Evolutionary conservation across 176 grass and related monocot species (phyloP), one percentile per base, ranked within the genome.

Genomic region (Aegilops speltoides): DNA sequence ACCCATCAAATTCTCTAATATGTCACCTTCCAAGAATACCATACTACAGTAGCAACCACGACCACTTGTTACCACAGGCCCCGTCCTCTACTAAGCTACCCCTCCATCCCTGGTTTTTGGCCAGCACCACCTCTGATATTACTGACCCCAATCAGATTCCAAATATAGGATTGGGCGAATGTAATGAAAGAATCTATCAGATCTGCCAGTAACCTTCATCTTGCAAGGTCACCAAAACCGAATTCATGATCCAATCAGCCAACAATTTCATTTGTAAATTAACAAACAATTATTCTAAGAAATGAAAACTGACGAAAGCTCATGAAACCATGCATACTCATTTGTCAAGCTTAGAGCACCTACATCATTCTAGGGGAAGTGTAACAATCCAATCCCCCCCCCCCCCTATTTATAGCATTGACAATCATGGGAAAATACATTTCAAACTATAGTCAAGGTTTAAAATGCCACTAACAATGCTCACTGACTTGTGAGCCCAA

Each of bases 51-150:
- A 12, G 6, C 10, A 37, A 6, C 38, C 70, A 7, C 10, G 17
- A 68, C 66, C 19, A 68, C 65, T 23, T 73, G 70, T 73, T 73
- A 73, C 70, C 68, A 73, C 20, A 73, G 69, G 22, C 36, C 37
- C 5, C 1, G 37, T 10, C 11, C 36, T 40, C 69, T 73, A 43
- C 10, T 71, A 4, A 38, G 36, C 34, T 59, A 59, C 19, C 17
- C 0, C 36, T 40, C 34, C 36, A 5, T n/a, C 37, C 38, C 69
- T n/a, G 34, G 17, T 36, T 10, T 71, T 71, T 38, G 68, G 68
- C 20, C 36, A n/a, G 34, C 16, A 41, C 37, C 20, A 9, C 37
- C 37, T 41, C 22, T 24, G 36, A 43, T 72, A 41, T 24, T 73
- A 5, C n/a, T 73, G 68, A 6, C 5, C 37, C 69, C 22, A 73